Evolutionary conservation across 306 rosid species (phyloP), one percentile per base, ranked within the genome.

Genomic region (Medicago truncatula): DNA sequence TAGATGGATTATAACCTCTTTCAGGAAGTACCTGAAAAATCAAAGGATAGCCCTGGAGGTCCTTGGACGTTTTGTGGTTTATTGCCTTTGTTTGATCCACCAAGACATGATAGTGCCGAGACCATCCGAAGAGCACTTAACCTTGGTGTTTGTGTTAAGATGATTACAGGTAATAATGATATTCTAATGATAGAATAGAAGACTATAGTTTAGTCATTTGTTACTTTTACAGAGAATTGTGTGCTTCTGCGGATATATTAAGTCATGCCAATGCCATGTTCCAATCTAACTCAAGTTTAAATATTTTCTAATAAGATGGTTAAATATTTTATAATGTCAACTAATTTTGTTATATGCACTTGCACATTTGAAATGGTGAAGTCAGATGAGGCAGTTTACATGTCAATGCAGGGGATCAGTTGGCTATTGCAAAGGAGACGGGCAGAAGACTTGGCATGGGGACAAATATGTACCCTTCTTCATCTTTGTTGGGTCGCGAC

Each of bases 371-470:
- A 78, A 80, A 40, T 56, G 38, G 57, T 73, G 28, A 56, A 56
- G 16, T 25, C 17, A 41, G 21, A 76, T 75, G 64, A 38, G 34
- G 44, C 40, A 74, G 60, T 66, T 69, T 78, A 69, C 76, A 43
- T 78, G 46, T 52, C 59, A 71, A 83, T 74, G 78, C 73, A 90
- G 97, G 97, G 61, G 96, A 89, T 65, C 97, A 92, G 76, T 74
- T 92, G 86, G 92, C 97, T 28, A 92, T 92, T 78, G 97, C 96
- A 40, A 90, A 92, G 83, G 97, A 92, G 84, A 92, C 97, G 2
- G 97, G 97, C 11, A 75, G 93, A 75, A 79, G 97, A 80, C 97
- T 92, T 76, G 97, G 97, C 46, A 92, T 92, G 97, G 97, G 97
- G 53, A 92, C 97, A 79, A 92, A 92, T 76, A 90, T 92, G 97